Conservation (phyloP, 225 moss, liverwort and hornwort genomes). For the Bryum argenteum region DNA sequence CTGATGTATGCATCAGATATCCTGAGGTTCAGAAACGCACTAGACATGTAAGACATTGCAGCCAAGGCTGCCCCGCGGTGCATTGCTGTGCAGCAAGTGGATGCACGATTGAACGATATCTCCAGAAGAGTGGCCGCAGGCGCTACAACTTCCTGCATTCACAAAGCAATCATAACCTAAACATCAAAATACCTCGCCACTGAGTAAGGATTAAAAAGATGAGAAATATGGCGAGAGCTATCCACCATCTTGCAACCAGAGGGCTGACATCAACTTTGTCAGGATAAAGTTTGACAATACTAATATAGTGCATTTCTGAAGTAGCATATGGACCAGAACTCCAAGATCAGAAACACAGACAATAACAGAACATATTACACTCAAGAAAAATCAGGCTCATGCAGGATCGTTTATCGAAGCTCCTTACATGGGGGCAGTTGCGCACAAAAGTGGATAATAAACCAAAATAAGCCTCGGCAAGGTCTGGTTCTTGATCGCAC, state of each 20-base stretch:
- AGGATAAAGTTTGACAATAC: not conserved
- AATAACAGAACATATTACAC: not conserved
- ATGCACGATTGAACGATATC: conserved; percentile 84
- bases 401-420: conserved; percentile 3
- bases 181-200: conserved; percentile 1
- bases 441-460: conserved; percentile 88
- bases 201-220: not conserved
- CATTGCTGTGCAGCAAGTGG: conserved; percentile 98
- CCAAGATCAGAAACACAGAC: not conserved
- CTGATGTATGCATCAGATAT: not conserved
- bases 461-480: conserved; percentile 93
- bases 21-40: conserved; percentile 47
- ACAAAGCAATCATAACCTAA: conserved; percentile 1
- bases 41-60: conserved; percentile 95
- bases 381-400: conserved; percentile 6
- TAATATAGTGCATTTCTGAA: not conserved
- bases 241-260: conserved; percentile 1
- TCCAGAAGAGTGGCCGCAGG: conserved; percentile 80
- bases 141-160: conserved; percentile 75
- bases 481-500: conserved; percentile 95
- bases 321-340: not conserved
- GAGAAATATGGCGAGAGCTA: not conserved
- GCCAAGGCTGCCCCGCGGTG: conserved; percentile 91
- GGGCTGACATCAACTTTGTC: not conserved
- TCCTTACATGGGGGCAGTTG: conserved; percentile 77